A percentile compares a stretch with the other conserved stretches of the same genome.
Evolutionary conservation across 169 alveolate genomes (phyloP).

Genomic region (Eimeria maxima): DNA sequence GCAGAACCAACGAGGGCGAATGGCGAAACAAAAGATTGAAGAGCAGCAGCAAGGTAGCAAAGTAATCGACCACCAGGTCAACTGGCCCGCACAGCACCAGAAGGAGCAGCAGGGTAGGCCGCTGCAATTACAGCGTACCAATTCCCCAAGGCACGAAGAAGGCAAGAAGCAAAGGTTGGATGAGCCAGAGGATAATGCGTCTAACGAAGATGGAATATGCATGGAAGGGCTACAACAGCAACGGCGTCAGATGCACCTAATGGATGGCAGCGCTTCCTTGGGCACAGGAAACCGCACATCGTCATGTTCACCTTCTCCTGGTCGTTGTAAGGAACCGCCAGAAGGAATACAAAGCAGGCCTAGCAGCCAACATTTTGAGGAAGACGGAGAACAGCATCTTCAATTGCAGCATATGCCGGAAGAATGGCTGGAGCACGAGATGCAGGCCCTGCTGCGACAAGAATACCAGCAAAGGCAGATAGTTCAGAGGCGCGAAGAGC

Average conservation of each 20-base stretch:
- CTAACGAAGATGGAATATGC: background rate
- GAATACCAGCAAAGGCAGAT: slow-evolving; percentile 47
- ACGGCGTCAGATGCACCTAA: background rate
- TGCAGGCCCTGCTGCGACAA: slow-evolving; percentile 58
- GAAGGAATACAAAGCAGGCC: background rate
- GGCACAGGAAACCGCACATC: background rate
- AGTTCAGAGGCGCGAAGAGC: slow-evolving; percentile 58
- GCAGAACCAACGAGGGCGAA: background rate
- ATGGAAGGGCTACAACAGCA: background rate
- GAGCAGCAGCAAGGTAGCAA: background rate
- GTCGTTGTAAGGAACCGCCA: background rate
- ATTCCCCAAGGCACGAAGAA: background rate
- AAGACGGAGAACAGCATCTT: background rate
- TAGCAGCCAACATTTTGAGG: background rate
- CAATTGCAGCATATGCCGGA: slow-evolving; percentile 7
- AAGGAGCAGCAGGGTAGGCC: background rate
- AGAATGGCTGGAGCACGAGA: slow-evolving; percentile 53
- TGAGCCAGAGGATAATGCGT: background rate
- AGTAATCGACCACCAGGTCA: background rate
- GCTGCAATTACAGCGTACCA: background rate
- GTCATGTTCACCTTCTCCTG: background rate
- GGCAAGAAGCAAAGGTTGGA: background rate
- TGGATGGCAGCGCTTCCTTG: background rate
- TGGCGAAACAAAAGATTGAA: background rate
- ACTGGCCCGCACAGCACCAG: background rate